These are phyloP conservation scores for Boletus rex-veris DNA, from an alignment of 768 basidiomycete species.

Conservation along the genomic window DNA sequence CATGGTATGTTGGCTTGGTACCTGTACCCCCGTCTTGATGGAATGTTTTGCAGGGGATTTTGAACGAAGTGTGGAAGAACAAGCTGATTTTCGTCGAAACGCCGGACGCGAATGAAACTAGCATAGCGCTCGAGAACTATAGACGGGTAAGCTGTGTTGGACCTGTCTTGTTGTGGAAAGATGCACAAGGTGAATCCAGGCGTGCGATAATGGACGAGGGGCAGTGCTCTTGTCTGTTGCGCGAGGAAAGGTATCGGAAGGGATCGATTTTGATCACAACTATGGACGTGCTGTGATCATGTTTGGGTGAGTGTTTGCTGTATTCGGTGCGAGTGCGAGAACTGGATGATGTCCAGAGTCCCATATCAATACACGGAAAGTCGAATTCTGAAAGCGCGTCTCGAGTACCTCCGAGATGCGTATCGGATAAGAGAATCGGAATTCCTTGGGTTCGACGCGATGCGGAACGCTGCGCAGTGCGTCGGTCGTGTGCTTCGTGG, in stretches of 20 bases:
- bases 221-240: constrained; percentile 96
- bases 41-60: constrained; percentile 67
- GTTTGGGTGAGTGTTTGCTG: constrained; percentile 72
- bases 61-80: constrained; percentile 99
- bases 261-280: constrained; percentile 99
- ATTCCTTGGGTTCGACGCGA: constrained; percentile 98
- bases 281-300: constrained; percentile 99
- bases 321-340: background rate
- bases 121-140: constrained; percentile 96
- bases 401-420: constrained; percentile 97
- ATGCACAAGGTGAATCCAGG: constrained; percentile 43
- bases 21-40: background rate
- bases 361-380: constrained; percentile 99
- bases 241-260: constrained; percentile 98
- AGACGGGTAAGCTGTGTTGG: constrained; percentile 61
- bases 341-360: constrained; percentile 47
- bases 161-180: background rate
- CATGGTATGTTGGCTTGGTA: constrained; percentile 64
- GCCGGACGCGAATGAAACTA: constrained; percentile 97
- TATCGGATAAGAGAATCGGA: constrained; percentile 98
- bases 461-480: constrained; percentile 99
- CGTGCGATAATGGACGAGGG: constrained; percentile 97
- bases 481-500: constrained; percentile 96
- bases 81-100: constrained; percentile 99
- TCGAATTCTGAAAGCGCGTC: constrained; percentile 91